phyloP scores from a whole-genome alignment of 2,329 filamentous ascomycete genomes.

The Westerdykella sp. region DNA sequence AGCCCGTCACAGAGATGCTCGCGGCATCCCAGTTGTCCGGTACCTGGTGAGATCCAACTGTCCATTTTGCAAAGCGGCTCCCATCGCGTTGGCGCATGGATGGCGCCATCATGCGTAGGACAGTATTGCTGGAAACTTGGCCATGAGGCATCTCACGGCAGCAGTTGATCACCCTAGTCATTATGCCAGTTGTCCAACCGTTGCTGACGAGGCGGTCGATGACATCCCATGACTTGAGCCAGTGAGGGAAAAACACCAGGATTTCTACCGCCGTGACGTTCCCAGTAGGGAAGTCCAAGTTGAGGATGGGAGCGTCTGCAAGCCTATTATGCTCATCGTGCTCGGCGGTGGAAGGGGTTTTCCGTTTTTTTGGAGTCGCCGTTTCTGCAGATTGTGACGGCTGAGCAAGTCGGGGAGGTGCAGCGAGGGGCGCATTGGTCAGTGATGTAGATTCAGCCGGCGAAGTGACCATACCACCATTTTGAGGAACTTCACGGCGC shows the following conservation, averaged over 20 bases:
- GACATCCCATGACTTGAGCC: conserved; percentile 18
- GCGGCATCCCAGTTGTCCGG: conserved; percentile 7
- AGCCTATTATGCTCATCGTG: conserved; percentile 10
- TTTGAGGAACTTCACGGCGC: too few relatives aligned
- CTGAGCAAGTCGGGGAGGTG: conserved; percentile 1
- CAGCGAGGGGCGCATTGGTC: neutral
- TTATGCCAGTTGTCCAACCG: conserved; percentile 6
- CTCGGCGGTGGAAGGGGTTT: too few relatives aligned
- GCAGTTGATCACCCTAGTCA: conserved; percentile 14
- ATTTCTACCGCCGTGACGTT: conserved; percentile 24
- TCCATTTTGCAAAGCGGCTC: conserved; percentile 1
- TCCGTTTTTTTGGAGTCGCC: neutral
- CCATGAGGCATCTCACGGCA: conserved; percentile 11
- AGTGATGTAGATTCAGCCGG: neutral
- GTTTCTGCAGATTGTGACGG: conserved; percentile 8
- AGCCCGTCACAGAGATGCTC: conserved; percentile 14
- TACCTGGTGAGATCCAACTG: neutral
- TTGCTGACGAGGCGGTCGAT: conserved; percentile 20
- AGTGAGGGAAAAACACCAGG: conserved; percentile 18
- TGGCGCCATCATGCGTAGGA: conserved; percentile 15
- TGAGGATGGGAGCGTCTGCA: conserved; percentile 11
- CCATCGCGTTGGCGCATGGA: conserved; percentile 10
- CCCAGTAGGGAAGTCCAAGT: conserved; percentile 13
- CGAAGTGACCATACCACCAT: too few relatives aligned
- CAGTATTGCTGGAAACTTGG: conserved; percentile 7